Base-by-base conservation (phyloP, 352 stramenopile genomes). In the Blastocystis sp. region DNA sequence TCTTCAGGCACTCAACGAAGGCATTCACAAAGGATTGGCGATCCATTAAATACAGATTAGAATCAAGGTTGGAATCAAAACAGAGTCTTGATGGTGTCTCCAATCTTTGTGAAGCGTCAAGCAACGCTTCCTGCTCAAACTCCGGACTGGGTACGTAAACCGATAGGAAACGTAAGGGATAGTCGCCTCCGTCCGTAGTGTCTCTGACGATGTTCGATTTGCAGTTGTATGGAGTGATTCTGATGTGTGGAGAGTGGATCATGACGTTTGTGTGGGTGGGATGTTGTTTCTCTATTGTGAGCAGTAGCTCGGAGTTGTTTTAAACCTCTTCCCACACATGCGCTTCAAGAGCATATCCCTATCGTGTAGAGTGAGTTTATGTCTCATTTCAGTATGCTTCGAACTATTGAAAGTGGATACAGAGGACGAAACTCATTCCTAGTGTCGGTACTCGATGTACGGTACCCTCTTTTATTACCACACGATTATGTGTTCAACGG, bases 381-480 rank as follows among this genome's bases (percentile, higher is more conserved):
- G 67, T 46, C 46, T 78, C 16, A 40, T 78, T 78, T 27, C 67
- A 18, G 24, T 78, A 14, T 78, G 67, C 34, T 59, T 78, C 16
- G 67, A 57, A 24, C 3, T 78, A 56, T 61, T 78, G 18, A 78
- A 78, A 46, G 67, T 78, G 24, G 27, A 8, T 14, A 57, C 11
- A 18, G 24, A 16, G 14, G 38, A n/a, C 42, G 24, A 42, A 36
- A 34, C 4, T 78, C 18, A 48, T 1, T 24, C 21, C 32, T 78
- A 78, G 67, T 61, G 67, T 46, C n/a, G 11, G 21, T 78, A 61
- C 38, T 11, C 21, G 14, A 78, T 78, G 67, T 78, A 78, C 44
- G 67, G 67, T 32, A 78, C 67, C 4, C 9, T 78, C 21, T 78
- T 56, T 38, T 78, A 78, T 21, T 78, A 78, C 38, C 67, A 78